Base-by-base conservation (phyloP, 179 eudicot species). In the Actinidia polygama region DNA sequence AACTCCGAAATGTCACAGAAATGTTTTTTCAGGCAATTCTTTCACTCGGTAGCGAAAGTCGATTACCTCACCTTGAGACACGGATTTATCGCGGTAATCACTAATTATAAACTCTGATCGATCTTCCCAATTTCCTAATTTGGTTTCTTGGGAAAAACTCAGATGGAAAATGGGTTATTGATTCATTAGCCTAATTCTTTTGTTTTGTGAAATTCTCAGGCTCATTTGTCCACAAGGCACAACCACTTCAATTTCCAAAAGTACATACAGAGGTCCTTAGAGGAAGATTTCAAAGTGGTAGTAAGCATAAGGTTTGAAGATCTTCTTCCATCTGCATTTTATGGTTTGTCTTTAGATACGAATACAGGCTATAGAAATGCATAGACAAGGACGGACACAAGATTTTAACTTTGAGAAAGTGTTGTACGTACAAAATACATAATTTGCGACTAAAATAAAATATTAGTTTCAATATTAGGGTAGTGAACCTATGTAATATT, bases 1-100 rank as follows among this genome's bases (percentile, higher is more conserved):
- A 74, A 66, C 62, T 68, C 64, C 24, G 75, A 57, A 69, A 40
- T 80, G 53, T 5, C 19, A 36, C 68, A 80, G 83, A 84, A 80
- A 84, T 84, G 86, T 18, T 84, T 84, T 66, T 84, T 73, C 79
- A 53, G 86, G 55, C 83, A 84, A 79, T 84, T 84, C 79, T 84
- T 78, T 14, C n/a, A 74, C 14, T 84, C 83, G 19, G 86, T 80
- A 5, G 86, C 75, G 7, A 80, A 84, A 47, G 83, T 84, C 44
- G 86, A 79, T 63, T 79, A 79, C 57, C 75, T 84, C 40, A 84
- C 80, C 19, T 53, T 84, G 18, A 64, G 83, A 16, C 86, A 84
- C 47, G 86, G 75, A 14, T 84, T 84, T 46, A 84, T 84, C 47
- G 46, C 79, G 83, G 86, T 84, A 80, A 69, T 30, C 7, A 71